Evolutionary conservation across 257 asterid genomes (phyloP), one percentile per base, ranked within the genome.

Genomic region (Datura wrightii): DNA sequence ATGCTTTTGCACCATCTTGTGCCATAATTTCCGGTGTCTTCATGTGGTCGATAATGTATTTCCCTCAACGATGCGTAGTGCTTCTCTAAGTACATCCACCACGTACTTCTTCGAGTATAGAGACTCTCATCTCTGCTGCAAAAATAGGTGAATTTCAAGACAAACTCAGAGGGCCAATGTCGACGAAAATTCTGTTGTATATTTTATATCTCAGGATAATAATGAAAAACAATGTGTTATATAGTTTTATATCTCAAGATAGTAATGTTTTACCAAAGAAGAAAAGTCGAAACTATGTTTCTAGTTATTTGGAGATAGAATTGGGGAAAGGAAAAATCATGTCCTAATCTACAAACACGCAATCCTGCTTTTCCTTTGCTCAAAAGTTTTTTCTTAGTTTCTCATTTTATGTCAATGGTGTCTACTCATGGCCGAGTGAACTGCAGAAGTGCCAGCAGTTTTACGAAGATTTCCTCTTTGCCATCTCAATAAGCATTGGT

Each of bases 401-500:
- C 58, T 50, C 44, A 74, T 48, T 74, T 14, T 48, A 74, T 74
- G 44, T 74, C 80, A 74, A 24, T 50, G 42, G 81, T 74, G 60
- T 74, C 19, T 24, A 74, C 13, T 48, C 81, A 74, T 74, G 81
- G 59, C 37, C 44, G 56, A 72, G 80, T 72, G 34, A 74, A 44
- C 42, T 74, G 81, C 59, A 74, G 80, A 34, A 74, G 10, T 8
- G 18, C 42, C 60, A 19, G 60, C 81, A 74, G 24, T 74, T 74
- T 13, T 31, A 50, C 60, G 60, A 48, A 48, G 60, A 74, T 24
- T 48, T 50, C 81, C 1, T 11, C 19, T 19, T 72, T 74, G 41
- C 50, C 14, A 13, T 44, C 80, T 46, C 41, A 72, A 46, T 74
- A 48, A 74, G 81, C 14, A 3, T 74, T 24, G 60, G 50, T 10